Evolutionary conservation across 805 yeast genomes (phyloP).

Genomic region (Wickerhamiella qilinensis): DNA sequence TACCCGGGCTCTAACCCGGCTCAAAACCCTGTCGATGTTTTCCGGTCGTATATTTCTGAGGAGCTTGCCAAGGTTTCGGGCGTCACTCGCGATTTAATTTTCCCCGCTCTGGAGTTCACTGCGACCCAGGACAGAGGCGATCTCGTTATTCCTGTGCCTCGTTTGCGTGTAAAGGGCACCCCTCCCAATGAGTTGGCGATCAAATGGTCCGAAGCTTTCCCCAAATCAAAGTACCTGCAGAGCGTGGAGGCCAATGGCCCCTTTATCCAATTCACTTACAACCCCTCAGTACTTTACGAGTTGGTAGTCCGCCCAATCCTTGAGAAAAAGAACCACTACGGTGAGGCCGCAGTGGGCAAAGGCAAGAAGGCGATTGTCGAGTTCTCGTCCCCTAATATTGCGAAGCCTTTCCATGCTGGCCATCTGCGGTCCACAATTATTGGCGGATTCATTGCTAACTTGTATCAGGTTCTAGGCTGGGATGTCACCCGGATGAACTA

Average conservation of each 20-base stretch:
- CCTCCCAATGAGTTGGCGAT: constrained; percentile 54
- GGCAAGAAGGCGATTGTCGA: constrained; percentile 66
- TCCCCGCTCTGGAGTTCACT: constrained; percentile 79
- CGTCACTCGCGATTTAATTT: constrained; percentile 53
- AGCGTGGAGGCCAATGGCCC: constrained; percentile 75
- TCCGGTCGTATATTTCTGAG: constrained; percentile 76
- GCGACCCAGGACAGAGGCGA: constrained; percentile 82
- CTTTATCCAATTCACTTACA: constrained; percentile 77
- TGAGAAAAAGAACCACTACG: constrained; percentile 43
- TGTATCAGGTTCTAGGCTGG: constrained; percentile 85
- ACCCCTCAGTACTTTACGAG: constrained; percentile 46
- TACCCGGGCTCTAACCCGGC: constrained; percentile 51
- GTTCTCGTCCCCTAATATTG: constrained; percentile 95
- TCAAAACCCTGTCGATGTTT: constrained; percentile 66
- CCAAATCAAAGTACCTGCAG: constrained; percentile 49
- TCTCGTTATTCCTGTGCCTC: constrained; percentile 79
- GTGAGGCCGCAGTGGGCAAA: constrained; percentile 56
- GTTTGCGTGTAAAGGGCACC: constrained; percentile 71
- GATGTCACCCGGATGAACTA: constrained; percentile 85
- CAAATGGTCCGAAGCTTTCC: constrained; percentile 68
- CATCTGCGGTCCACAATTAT: constrained; percentile 95
- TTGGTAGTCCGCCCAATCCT: constrained; percentile 58
- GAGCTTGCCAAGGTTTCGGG: constrained; percentile 61
- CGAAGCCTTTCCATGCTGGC: constrained; percentile 99
- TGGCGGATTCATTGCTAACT: constrained; percentile 85